A percentile compares a stretch with the other conserved stretches of the same genome.
Evolutionary conservation across 2,329 filamentous ascomycete species (phyloP).

Genomic region (Paecilomyces niveus): DNA sequence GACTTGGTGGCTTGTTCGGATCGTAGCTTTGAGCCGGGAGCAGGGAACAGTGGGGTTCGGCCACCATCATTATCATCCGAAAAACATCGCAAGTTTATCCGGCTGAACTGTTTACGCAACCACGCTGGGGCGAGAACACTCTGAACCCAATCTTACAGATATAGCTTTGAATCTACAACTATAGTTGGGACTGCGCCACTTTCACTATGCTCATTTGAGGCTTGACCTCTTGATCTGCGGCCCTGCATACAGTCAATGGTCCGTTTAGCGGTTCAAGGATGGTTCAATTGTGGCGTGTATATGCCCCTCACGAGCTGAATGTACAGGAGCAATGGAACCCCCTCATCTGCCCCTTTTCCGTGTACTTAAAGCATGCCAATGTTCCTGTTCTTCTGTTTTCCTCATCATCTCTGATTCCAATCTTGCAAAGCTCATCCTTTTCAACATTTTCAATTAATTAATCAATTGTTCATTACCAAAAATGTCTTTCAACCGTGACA

Average conservation of each 20-base stretch:
- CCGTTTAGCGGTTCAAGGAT: neutral
- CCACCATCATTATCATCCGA: neutral
- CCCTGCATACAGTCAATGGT: neutral
- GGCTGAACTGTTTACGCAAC: neutral
- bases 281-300: neutral
- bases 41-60: neutral
- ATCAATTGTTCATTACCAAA: neutral
- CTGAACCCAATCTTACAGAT: neutral
- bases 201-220: neutral
- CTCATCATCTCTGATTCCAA: neutral
- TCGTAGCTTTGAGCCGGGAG: neutral
- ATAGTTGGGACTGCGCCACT: neutral
- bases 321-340: neutral
- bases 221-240: neutral
- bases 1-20: neutral
- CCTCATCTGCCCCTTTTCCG: neutral
- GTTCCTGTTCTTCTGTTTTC: conserved; percentile 1
- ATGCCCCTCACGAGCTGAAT: conserved; percentile 1
- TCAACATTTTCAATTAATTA: neutral
- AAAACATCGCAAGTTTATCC: neutral
- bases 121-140: neutral
- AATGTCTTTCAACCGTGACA: conserved; percentile 11
- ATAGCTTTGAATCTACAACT: neutral
- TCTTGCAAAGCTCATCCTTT: neutral
- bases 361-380: neutral